Evolutionary conservation across 2,329 filamentous ascomycete genomes (phyloP).

Genomic region (Fusarium poae): DNA sequence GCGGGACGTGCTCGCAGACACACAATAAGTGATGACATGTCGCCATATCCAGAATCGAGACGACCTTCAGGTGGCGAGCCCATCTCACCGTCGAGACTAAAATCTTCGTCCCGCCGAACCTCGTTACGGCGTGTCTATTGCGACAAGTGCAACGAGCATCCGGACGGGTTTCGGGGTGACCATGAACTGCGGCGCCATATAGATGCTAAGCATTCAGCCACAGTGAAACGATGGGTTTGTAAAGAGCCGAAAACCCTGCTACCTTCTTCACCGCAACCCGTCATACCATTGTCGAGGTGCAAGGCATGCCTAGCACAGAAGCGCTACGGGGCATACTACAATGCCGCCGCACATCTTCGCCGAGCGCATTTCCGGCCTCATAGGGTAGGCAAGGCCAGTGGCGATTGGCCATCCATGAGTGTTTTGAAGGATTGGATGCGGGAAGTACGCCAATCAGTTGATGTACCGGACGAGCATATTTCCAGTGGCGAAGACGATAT

Average conservation of each 20-base stretch:
- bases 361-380: constrained; percentile 70
- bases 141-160: constrained; percentile 81
- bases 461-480: constrained; percentile 60
- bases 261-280: constrained; percentile 59
- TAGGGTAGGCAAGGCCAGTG: constrained; percentile 67
- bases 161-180: constrained; percentile 89
- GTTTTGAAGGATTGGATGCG: constrained; percentile 72
- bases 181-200: constrained; percentile 83
- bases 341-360: constrained; percentile 69
- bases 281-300: constrained; percentile 66
- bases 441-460: constrained; percentile 66
- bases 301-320: constrained; percentile 70
- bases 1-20: constrained; percentile 42
- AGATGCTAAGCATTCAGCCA: constrained; percentile 68
- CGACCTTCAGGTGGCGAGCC: constrained; percentile 58
- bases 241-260: constrained; percentile 61
- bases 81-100: constrained; percentile 53
- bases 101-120: constrained; percentile 63
- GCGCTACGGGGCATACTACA: constrained; percentile 70
- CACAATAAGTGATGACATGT: constrained; percentile 45
- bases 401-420: constrained; percentile 70
- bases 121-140: constrained; percentile 82
- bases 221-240: constrained; percentile 69
- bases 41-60: constrained; percentile 34
- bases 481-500: constrained; percentile 67